phyloP scores from a whole-genome alignment of 305 asterid species.

The Fraxinus platypoda region DNA sequence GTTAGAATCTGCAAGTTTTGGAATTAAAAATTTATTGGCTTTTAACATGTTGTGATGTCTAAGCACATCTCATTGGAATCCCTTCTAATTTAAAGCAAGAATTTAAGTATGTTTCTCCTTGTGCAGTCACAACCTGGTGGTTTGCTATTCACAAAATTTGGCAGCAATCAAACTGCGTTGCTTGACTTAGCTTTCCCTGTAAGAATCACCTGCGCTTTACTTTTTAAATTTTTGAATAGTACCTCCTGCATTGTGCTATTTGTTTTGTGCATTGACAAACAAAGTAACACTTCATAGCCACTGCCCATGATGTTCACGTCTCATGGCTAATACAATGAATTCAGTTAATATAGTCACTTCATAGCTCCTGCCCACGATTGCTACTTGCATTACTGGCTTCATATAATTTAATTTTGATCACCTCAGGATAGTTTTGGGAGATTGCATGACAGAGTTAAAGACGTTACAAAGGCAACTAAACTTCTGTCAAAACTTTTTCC shows the following conservation, averaged over 20 bases:
- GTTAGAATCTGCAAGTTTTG: constrained; percentile 14
- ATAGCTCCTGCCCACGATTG: background rate
- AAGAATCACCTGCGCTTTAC: constrained; percentile 22
- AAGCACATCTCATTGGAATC: background rate
- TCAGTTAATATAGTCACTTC: constrained; percentile 1
- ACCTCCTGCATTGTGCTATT: background rate
- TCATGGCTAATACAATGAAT: background rate
- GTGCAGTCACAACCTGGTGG: constrained; percentile 80
- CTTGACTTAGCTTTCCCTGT: constrained; percentile 80
- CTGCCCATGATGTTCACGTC: background rate
- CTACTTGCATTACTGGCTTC: constrained; percentile 18
- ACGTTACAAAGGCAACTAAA: constrained; percentile 66
- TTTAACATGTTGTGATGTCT: constrained; percentile 1
- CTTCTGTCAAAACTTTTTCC: constrained; percentile 73
- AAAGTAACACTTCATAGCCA: background rate
- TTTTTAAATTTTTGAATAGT: background rate
- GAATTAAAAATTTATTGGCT: constrained; percentile 1
- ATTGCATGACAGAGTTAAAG: constrained; percentile 68
- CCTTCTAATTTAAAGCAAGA: constrained; percentile 4
- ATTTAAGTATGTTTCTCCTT: constrained; percentile 24
- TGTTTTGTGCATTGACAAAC: background rate
- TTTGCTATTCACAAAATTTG: constrained; percentile 76
- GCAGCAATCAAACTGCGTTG: constrained; percentile 72
- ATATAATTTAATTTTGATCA: constrained; percentile 25
- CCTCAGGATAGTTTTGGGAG: constrained; percentile 78